phyloP scores from a whole-genome alignment of 768 basidiomycete genomes.

The Leucocoprinus birnbaumii region DNA sequence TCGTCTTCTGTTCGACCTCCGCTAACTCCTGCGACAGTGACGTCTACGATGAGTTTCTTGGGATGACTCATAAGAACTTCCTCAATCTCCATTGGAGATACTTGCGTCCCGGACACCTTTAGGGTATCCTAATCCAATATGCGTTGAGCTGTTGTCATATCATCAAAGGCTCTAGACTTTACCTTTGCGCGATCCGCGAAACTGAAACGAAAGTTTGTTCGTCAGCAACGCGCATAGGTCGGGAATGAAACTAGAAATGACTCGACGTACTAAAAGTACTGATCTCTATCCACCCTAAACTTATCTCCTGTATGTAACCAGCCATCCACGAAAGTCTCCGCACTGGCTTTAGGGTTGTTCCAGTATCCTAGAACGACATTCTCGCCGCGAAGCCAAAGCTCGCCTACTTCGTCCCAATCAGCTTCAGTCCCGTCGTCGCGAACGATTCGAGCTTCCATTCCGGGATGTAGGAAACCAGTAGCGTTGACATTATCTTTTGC shows the following conservation, averaged over 20 bases:
- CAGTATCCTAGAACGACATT: slow-evolving; percentile 68
- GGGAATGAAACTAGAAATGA: not conserved
- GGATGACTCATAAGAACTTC: slow-evolving; percentile 61
- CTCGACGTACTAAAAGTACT: slow-evolving; percentile 57
- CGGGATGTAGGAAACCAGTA: slow-evolving; percentile 59
- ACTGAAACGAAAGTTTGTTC: slow-evolving; percentile 28
- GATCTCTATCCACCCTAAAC: slow-evolving; percentile 55
- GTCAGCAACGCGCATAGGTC: too few species aligned
- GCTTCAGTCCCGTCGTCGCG: slow-evolving; percentile 56
- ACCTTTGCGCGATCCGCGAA: slow-evolving; percentile 77
- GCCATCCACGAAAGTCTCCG: slow-evolving; percentile 62
- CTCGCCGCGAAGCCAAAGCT: slow-evolving; percentile 54
- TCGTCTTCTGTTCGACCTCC: slow-evolving; percentile 70
- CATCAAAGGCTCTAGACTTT: not conserved
- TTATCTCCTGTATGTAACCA: slow-evolving; percentile 77
- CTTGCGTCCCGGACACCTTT: slow-evolving; percentile 76
- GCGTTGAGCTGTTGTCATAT: not conserved
- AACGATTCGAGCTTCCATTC: slow-evolving; percentile 57
- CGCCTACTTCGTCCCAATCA: slow-evolving; percentile 56
- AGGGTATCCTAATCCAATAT: slow-evolving; percentile 57
- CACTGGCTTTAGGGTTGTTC: slow-evolving; percentile 63
- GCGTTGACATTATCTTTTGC: slow-evolving; percentile 36
- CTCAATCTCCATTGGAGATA: slow-evolving; percentile 81
- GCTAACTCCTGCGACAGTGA: slow-evolving; percentile 67
- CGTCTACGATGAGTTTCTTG: slow-evolving; percentile 59